phyloP scores from a whole-genome alignment of 2,329 filamentous ascomycete species.

The Aspergillus thermomutatus region DNA sequence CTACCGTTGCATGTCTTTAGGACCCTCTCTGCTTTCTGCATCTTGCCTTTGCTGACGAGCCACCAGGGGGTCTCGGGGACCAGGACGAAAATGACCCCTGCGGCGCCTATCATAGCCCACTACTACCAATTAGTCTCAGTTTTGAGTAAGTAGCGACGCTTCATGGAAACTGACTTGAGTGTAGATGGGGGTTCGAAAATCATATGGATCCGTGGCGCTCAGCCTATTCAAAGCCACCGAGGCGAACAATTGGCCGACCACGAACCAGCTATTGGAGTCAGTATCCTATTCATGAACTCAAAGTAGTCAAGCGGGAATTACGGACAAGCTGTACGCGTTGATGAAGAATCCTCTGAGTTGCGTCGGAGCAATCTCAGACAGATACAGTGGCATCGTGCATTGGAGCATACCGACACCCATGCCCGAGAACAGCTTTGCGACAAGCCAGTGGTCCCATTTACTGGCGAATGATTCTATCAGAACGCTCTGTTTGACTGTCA shows the following conservation, averaged over 20 bases:
- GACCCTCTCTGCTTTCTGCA: slow-evolving; percentile 14
- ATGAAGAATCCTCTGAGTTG: slow-evolving; percentile 41
- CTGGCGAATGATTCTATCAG: slow-evolving; percentile 38
- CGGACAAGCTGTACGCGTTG: slow-evolving; percentile 41
- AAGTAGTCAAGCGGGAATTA: neutral
- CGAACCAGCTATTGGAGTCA: slow-evolving; percentile 36
- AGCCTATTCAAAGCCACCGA: slow-evolving; percentile 41
- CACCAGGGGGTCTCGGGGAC: too few relatives aligned
- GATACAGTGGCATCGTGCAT: slow-evolving; percentile 41
- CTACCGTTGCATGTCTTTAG: slow-evolving; percentile 27
- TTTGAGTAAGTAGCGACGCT: neutral
- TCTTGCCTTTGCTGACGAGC: too few relatives aligned
- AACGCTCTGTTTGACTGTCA: slow-evolving; percentile 24
- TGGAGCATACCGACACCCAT: slow-evolving; percentile 45
- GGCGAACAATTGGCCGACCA: slow-evolving; percentile 43
- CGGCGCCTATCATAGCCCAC: slow-evolving; percentile 45
- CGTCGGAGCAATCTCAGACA: slow-evolving; percentile 42
- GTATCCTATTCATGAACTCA: neutral
- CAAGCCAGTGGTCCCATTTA: slow-evolving; percentile 41
- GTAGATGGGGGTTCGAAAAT: slow-evolving; percentile 43
- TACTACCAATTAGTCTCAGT: slow-evolving; percentile 14
- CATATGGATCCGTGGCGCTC: slow-evolving; percentile 24
- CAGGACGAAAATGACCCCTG: too few relatives aligned
- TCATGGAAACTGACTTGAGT: slow-evolving; percentile 31
- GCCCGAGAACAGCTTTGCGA: slow-evolving; percentile 34